Base-by-base conservation (phyloP, 345 rosid species). In the Excoecaria agallocha region DNA sequence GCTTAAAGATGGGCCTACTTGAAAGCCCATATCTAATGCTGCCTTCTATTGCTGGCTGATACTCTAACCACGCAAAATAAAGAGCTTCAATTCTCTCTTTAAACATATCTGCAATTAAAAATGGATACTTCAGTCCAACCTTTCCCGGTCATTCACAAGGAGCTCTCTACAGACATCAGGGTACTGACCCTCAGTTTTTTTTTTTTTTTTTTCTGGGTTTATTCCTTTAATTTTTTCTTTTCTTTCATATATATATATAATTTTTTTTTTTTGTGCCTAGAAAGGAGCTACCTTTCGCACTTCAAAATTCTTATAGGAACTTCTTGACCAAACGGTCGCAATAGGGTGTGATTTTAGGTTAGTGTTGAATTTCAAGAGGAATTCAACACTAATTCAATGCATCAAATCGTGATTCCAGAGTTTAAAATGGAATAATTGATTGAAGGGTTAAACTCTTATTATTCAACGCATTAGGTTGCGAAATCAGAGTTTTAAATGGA, bases 71-170 rank as follows among this genome's bases (percentile, higher is more conserved):
- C 9, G 41, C 19, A 37, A 25, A 7, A 11, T 1, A 16, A 55
- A 55, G 20, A 52, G 1, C 38, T 55, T 30, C 12, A 57, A 20
- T 1, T 19, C 17, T 12, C 46, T 35, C 35, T n/a, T 15, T 12
- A 41, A 12, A 45, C 61, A 30, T 30, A 30, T 30, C 1, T 30
- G n/a, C n/a, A 30, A 30, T 30, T 30, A 30, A 2, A 59, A 56
- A 87, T 88, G 91, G 85, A 74, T 49, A 78, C 78, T 72, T 64
- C 72, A 39, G 83, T 52, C 41, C 77, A 73, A 73, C 76, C 15
- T 19, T 89, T 91, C 76, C 91, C 90, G 17, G 91, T 88, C 62
- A 79, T 85, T 25, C 80, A 79, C 66, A 87, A 70, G 80, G 79
- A 79, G 35, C 19, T 86, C 19, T 84, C 87, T 0, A 4, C 84